phyloP scores from a whole-genome alignment of 768 basidiomycete species.

The Russula sp. region DNA sequence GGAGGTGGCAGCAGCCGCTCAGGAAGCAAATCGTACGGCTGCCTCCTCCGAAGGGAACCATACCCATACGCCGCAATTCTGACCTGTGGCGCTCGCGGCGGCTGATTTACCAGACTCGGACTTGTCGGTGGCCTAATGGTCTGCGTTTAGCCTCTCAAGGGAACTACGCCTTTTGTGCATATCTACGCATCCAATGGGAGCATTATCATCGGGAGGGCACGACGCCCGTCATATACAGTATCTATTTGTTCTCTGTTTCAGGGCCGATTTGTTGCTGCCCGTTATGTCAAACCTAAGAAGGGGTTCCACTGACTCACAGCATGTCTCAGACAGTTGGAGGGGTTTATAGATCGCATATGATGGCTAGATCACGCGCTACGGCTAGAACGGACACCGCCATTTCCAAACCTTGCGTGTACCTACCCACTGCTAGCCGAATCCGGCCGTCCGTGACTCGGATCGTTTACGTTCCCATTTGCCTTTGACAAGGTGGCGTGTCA shows the following conservation, averaged over 20 bases:
- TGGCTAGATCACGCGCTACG: slow-evolving; percentile 28
- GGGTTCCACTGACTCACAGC: slow-evolving; percentile 20
- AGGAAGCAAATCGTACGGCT: slow-evolving; percentile 20
- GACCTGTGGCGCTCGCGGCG: slow-evolving; percentile 26
- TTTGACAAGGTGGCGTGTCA: slow-evolving; percentile 26
- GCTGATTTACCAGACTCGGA: slow-evolving; percentile 22
- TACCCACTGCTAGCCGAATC: slow-evolving; percentile 25
- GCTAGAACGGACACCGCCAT: slow-evolving; percentile 25
- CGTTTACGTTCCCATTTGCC: slow-evolving; percentile 24
- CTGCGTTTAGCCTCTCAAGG: slow-evolving; percentile 6
- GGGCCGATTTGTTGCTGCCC: slow-evolving; percentile 23
- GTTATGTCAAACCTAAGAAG: slow-evolving; percentile 28
- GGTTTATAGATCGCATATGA: slow-evolving; percentile 18
- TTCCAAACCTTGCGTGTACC: slow-evolving; percentile 25
- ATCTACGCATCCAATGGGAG: slow-evolving; percentile 10
- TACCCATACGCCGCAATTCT: slow-evolving; percentile 8
- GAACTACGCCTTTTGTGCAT: slow-evolving; percentile 11
- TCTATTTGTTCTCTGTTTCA: slow-evolving; percentile 18
- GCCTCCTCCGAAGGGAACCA: slow-evolving; percentile 10
- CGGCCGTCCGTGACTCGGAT: slow-evolving; percentile 28
- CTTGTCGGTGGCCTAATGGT: slow-evolving; percentile 20
- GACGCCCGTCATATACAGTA: slow-evolving; percentile 17
- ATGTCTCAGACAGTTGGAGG: slow-evolving; percentile 20
- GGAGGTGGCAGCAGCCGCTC: slow-evolving; percentile 22
- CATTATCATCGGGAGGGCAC: slow-evolving; percentile 15